Evolutionary conservation across 495 filamentous ascomycete species (phyloP).

Genomic region (Barbatosphaeria neglecta): DNA sequence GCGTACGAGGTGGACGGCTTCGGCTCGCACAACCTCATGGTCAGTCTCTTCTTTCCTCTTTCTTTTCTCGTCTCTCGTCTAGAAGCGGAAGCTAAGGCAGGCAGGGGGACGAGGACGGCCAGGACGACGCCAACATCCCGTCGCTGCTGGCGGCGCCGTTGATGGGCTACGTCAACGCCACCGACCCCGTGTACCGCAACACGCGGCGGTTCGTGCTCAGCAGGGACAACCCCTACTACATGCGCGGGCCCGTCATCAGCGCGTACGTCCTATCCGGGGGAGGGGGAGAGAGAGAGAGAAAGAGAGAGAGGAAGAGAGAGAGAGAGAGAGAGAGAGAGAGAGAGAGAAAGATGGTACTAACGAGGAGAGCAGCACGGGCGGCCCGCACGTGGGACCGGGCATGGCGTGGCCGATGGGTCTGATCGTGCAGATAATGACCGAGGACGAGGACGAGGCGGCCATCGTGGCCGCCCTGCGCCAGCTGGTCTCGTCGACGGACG

Average conservation of each 20-base stretch:
- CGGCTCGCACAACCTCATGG: conserved; percentile 50
- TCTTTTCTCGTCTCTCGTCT: neutral
- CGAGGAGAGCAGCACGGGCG: too few species aligned
- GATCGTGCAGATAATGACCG: conserved; percentile 37
- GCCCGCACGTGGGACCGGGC: conserved; percentile 41
- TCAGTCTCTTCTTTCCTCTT: too few species aligned
- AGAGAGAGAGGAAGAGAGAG: too few species aligned
- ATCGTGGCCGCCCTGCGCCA: conserved; percentile 35
- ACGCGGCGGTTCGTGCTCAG: conserved; percentile 44
- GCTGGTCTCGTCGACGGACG: conserved; percentile 42
- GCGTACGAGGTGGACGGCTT: conserved; percentile 53
- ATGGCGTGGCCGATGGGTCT: conserved; percentile 47
- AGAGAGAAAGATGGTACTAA: too few species aligned
- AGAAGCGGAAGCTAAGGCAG: neutral
- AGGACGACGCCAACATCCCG: conserved; percentile 55
- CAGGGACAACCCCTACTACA: conserved; percentile 47
- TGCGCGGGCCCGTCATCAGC: conserved; percentile 43
- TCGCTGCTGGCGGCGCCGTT: conserved; percentile 44
- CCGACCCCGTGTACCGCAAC: conserved; percentile 40
- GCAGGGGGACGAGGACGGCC: neutral
- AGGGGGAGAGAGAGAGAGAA: too few species aligned
- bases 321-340: too few species aligned
- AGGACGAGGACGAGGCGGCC: conserved; percentile 35
- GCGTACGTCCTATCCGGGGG: conserved; percentile 31
- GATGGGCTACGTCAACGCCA: conserved; percentile 36